phyloP scores from a whole-genome alignment of 2,329 filamentous ascomycete species.

The Drechslerella stenobrocha region DNA sequence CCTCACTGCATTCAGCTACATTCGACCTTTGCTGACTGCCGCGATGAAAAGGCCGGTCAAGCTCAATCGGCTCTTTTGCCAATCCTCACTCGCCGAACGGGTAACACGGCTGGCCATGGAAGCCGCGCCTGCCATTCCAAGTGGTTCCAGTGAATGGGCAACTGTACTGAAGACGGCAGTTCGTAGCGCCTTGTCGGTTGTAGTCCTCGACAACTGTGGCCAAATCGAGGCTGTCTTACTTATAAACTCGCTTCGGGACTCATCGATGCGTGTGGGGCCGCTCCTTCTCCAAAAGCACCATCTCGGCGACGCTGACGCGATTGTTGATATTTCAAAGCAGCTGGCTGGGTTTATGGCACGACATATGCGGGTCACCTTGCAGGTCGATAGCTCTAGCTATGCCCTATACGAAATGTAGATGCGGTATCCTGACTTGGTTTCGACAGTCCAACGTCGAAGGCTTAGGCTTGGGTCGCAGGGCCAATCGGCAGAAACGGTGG shows the following conservation, averaged over 20 bases:
- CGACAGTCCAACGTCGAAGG: no score
- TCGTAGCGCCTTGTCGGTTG: conserved; percentile 16
- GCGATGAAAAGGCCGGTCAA: conserved; percentile 1
- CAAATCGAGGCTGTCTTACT: conserved; percentile 14
- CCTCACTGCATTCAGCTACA: conserved; percentile 8
- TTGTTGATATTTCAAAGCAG: conserved; percentile 1
- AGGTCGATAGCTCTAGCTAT: conserved; percentile 10
- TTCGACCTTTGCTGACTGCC: conserved; percentile 4
- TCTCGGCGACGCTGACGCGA: background rate
- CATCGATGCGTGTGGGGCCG: conserved; percentile 4
- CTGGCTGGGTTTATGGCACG: conserved; percentile 19
- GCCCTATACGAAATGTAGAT: no score
- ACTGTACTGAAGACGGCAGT: background rate
- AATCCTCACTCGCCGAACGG: conserved; percentile 4
- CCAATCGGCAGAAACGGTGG: no score
- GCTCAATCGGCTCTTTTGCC: background rate
- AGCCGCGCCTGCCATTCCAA: background rate
- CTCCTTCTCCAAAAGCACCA: conserved; percentile 11
- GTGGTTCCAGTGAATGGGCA: background rate
- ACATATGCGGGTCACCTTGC: background rate
- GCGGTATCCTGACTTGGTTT: no score
- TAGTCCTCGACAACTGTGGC: background rate
- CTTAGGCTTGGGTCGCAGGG: no score
- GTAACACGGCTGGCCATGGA: background rate
- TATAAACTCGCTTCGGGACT: conserved; percentile 11